Conservation (phyloP, 768 basidiomycete genomes). For the Suillus plorans region DNA sequence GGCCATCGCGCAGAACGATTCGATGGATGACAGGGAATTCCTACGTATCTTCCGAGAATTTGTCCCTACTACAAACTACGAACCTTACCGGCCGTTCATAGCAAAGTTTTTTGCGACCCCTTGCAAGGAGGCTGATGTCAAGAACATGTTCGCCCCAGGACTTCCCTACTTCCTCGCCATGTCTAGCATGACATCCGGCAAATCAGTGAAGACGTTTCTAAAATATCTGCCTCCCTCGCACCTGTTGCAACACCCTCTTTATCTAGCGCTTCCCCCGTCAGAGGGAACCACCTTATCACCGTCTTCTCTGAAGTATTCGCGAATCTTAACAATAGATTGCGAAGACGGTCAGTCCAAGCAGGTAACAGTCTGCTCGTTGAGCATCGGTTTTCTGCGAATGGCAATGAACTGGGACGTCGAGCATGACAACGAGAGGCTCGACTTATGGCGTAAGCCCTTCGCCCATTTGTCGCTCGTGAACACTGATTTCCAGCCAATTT, state of each 20-base stretch:
- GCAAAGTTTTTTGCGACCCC: slow-evolving; percentile 14
- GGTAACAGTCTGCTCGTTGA: background rate
- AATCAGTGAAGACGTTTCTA: slow-evolving; percentile 9
- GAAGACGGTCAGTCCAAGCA: background rate
- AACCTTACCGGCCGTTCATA: slow-evolving; percentile 15
- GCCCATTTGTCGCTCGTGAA: background rate
- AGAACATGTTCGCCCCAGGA: slow-evolving; percentile 21
- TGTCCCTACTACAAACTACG: slow-evolving; percentile 17
- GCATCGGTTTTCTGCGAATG: background rate
- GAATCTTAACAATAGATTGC: background rate
- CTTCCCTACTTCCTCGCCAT: slow-evolving; percentile 12
- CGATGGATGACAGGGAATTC: slow-evolving; percentile 8
- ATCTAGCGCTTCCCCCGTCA: background rate
- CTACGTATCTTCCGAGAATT: slow-evolving; percentile 10
- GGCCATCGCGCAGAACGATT: slow-evolving; percentile 2
- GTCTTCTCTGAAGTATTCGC: background rate
- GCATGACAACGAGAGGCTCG: background rate
- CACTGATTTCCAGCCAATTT: background rate
- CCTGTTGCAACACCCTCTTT: background rate
- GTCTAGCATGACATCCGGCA: slow-evolving; percentile 20
- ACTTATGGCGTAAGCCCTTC: background rate
- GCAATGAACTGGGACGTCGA: background rate
- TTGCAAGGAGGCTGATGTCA: slow-evolving; percentile 20
- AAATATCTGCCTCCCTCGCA: slow-evolving; percentile 9
- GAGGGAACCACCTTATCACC: background rate